Evolutionary conservation across 305 asterid genomes (phyloP).

Genomic region (Solanum hybrid): DNA sequence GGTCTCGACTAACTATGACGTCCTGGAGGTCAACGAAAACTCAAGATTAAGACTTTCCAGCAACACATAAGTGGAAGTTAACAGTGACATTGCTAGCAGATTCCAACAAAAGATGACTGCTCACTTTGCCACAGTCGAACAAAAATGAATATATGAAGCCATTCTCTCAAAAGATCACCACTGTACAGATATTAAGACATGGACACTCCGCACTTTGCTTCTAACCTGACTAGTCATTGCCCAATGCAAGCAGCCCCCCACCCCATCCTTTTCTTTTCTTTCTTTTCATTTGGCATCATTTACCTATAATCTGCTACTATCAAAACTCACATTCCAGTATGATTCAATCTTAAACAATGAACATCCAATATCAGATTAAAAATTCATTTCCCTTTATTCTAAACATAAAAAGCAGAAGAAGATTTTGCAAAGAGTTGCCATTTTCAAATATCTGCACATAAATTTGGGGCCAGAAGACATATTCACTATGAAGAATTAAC

Average conservation of each 20-base stretch:
- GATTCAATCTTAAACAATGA: not conserved
- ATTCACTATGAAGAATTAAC: not conserved
- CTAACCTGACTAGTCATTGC: not conserved
- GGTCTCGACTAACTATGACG: not conserved
- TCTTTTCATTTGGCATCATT: not conserved
- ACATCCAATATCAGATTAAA: not conserved
- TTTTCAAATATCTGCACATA: not conserved
- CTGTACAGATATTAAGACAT: not conserved
- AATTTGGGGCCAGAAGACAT: not conserved
- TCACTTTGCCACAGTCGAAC: not conserved
- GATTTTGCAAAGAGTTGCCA: not conserved
- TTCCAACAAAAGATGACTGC: not conserved
- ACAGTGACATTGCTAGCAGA: not conserved
- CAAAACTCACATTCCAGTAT: not conserved
- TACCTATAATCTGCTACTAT: not conserved
- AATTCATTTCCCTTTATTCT: not conserved
- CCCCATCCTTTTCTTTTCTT: not conserved
- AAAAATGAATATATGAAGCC: not conserved
- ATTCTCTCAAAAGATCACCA: not conserved
- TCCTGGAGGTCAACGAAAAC: not conserved
- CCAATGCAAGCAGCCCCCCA: not conserved
- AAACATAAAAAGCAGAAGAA: not conserved
- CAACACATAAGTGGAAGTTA: not conserved
- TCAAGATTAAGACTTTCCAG: not conserved
- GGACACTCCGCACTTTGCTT: not conserved